Evolutionary conservation across 2,329 filamentous ascomycete species (phyloP), one percentile per base, ranked within the genome.

Genomic region (Talaromyces sp.): DNA sequence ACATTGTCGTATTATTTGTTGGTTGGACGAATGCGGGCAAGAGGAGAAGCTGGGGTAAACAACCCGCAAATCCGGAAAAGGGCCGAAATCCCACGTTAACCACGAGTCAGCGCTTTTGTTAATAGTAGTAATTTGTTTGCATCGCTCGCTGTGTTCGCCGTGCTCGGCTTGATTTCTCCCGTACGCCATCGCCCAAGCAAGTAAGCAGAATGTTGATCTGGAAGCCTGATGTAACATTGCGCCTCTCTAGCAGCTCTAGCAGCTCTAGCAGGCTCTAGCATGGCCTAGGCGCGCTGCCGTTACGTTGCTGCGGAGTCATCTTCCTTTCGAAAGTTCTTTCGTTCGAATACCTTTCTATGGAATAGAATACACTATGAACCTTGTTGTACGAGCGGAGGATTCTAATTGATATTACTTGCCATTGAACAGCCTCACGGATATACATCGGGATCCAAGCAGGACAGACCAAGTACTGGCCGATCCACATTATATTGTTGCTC

Each of bases 221-320:
- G 32, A 25, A 55, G 39, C 30, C 33, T 51, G 52, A 60, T 60
- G 58, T 51, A 60, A 60, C 58, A 51, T 56, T 42, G 27, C 9
- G 13, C 47, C 28, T 49, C 30, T 36, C 57, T 58, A 33, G 15
- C 13, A n/a, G 11, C 32, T 33, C 32, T 30, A 30, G 28, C 30
- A 32, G 15, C 44, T 32, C 39, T 36, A 49, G 39, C 22, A 22
- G 17, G 11, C 32, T 33, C 32, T 30, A 30, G 28, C 22, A 36
- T 22, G 13, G 53, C 30, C 30, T 25, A 36, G 25, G 27, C 13
- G 25, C 53, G 17, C 53, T 55, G 33, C n/a, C 27, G 49, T 53
- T 53, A 53, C 49, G 49, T 53, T 28, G 28, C 27, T 53, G 49
- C 27, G 49, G 27, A 53, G 49, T 17, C 13, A 5, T 53, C 49